A percentile compares a stretch with the other conserved stretches of the same genome.
Evolutionary conservation across 1,139 yeast species (phyloP).

Genomic region (Nakaseomyces glabratus): DNA sequence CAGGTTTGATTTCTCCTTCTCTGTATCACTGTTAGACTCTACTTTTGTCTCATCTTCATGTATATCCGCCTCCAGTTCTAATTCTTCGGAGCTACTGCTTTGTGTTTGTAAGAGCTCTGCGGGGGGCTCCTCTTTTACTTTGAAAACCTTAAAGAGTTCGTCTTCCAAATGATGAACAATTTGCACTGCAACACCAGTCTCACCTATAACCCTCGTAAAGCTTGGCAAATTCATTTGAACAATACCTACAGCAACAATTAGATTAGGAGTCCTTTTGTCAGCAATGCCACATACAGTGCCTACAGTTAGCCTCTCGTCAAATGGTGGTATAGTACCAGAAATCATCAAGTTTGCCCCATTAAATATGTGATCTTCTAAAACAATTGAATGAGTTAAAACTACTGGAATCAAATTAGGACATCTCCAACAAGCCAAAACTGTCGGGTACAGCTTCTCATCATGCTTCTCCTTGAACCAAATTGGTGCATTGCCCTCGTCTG

Average conservation of each 20-base stretch:
- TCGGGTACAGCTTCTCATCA: slow-evolving; percentile 53
- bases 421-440: slow-evolving; percentile 65
- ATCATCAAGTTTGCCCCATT: slow-evolving; percentile 89
- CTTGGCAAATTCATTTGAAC: slow-evolving; percentile 45
- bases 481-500: slow-evolving; percentile 57
- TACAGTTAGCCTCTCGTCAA: slow-evolving; percentile 38
- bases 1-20: slow-evolving; percentile 7
- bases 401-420: slow-evolving; percentile 57
- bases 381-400: slow-evolving; percentile 64
- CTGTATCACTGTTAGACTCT: slow-evolving; percentile 7
- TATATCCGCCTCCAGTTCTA: slow-evolving; percentile 10
- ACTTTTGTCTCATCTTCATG: slow-evolving; percentile 14
- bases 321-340: slow-evolving; percentile 81
- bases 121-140: slow-evolving; percentile 40
- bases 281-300: slow-evolving; percentile 70
- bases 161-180: slow-evolving; percentile 50
- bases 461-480: slow-evolving; percentile 56
- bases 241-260: slow-evolving; percentile 68
- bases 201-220: slow-evolving; percentile 41
- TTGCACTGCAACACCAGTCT: slow-evolving; percentile 60
- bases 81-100: slow-evolving; percentile 3
- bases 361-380: slow-evolving; percentile 44
- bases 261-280: slow-evolving; percentile 49
- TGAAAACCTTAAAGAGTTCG: slow-evolving; percentile 39
- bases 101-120: slow-evolving; percentile 19